Conservation (phyloP, 2,329 filamentous ascomycete species). For the Tolypocladium tropicale region DNA sequence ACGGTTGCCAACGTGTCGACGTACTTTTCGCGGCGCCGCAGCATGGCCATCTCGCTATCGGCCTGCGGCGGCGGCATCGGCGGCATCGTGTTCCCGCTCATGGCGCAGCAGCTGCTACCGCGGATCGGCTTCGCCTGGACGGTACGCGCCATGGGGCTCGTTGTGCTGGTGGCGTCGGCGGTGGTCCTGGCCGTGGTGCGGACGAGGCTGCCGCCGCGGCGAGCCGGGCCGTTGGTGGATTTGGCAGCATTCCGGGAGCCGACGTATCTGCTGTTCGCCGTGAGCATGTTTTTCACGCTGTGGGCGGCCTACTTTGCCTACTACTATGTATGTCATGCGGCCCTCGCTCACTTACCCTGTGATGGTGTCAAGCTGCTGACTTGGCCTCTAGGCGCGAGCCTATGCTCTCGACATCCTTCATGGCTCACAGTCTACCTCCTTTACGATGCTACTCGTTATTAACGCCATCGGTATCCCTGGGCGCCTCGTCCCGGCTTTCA, state of each 20-base stretch:
- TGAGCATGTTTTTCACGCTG: conserved; percentile 27
- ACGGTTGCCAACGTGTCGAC: conserved; percentile 44
- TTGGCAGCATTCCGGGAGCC: conserved; percentile 37
- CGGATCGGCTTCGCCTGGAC: conserved; percentile 55
- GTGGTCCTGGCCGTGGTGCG: conserved; percentile 30
- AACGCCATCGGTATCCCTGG: conserved; percentile 48
- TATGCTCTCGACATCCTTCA: conserved; percentile 29
- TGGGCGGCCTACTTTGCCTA: conserved; percentile 42
- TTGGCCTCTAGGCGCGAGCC: conserved; percentile 21
- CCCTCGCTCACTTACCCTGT: too few relatives aligned
- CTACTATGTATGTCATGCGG: conserved; percentile 26
- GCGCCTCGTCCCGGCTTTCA: conserved; percentile 41
- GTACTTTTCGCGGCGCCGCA: conserved; percentile 50
- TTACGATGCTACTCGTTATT: conserved; percentile 48
- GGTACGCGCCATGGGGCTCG: conserved; percentile 49
- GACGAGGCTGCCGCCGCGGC: conserved; percentile 36
- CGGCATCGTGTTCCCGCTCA: conserved; percentile 52
- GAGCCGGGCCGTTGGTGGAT: conserved; percentile 40
- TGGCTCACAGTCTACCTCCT: conserved; percentile 37
- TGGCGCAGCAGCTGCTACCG: conserved; percentile 45
- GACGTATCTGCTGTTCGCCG: conserved; percentile 27
- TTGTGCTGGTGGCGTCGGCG: conserved; percentile 37
- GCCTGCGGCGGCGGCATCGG: conserved; percentile 52
- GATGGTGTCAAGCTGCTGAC: background rate
- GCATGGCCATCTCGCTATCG: conserved; percentile 48